These are phyloP conservation scores for Aspergillus intermedius DNA, from an alignment of 2,329 filamentous ascomycete genomes.

Conservation along the genomic window DNA sequence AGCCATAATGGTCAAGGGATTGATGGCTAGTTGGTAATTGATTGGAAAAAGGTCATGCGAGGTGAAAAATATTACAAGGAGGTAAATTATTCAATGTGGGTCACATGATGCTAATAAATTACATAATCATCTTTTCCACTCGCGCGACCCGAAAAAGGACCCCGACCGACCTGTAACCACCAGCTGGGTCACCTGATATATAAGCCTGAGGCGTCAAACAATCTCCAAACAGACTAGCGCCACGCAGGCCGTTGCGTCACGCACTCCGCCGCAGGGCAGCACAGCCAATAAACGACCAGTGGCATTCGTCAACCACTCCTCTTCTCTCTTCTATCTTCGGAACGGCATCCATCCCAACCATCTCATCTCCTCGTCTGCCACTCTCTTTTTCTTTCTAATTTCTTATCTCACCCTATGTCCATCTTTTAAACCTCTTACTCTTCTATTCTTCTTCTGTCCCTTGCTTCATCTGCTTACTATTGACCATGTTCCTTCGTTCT, in stretches of 20 bases:
- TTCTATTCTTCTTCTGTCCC: background rate
- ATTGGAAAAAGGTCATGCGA: too few species aligned
- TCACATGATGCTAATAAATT: too few species aligned
- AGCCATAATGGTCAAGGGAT: too few species aligned
- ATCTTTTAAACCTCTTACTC: background rate
- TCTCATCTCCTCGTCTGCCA: background rate
- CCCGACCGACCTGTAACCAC: too few species aligned
- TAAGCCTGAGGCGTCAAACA: background rate
- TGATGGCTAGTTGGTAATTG: too few species aligned
- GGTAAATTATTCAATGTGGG: too few species aligned
- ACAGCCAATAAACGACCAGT: background rate
- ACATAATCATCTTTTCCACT: too few species aligned
- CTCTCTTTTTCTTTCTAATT: background rate
- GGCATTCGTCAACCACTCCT: constrained; percentile 1
- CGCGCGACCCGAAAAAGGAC: too few species aligned
- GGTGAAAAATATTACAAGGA: too few species aligned
- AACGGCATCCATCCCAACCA: background rate
- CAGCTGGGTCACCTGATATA: background rate
- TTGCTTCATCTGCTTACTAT: background rate
- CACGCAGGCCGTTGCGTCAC: background rate
- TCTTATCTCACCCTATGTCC: constrained; percentile 1
- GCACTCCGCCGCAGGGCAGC: background rate
- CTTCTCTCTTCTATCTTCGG: background rate
- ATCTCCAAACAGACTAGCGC: background rate
- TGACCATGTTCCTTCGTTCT: constrained; percentile 31